Base-by-base conservation (phyloP, 495 filamentous ascomycete species). In the Penicillium dipodomyicola region DNA sequence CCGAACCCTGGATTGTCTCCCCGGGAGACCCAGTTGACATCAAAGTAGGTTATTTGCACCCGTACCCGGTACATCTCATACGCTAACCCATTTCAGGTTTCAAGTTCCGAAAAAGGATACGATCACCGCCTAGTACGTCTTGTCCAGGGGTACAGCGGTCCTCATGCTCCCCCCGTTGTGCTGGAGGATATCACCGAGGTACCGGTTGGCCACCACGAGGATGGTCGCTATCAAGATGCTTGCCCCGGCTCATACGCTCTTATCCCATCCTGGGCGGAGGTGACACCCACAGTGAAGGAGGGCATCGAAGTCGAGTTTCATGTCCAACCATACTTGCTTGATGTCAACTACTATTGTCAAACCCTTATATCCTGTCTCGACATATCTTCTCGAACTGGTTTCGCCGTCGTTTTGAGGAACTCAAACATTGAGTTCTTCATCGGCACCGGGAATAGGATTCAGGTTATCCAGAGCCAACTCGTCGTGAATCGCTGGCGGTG, bases 301-400 rank as follows among this genome's bases (percentile, higher is more conserved):
- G 43, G 43, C 11, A n/a, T 45, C 14, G 43, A 45, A 45, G 19
- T 45, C n/a, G 23, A 45, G 23, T 37, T 50, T 4, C 14, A 50
- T 50, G 47, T n/a, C 2, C 47, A 50, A 4, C 47, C 47, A 12
- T 50, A 50, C 30, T 37, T 50, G 30, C 47, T 50, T 35, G 47
- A 50, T 35, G 47, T 33, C 12, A 9, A 4, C 3, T 32, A 33
- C 47, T 35, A 35, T 19, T 50, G 47, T n/a, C 47, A 50, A 37
- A 50, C 47, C 15, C 14, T 50, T 5, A 12, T 50, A 7, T 50
- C 47, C 1, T 50, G 47, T 50, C 47, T 50, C 3, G 17, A 50
- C 10, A 3, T 25, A 20, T 35, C 14, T 23, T 32, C 43, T 15
- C 22, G 43, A 9, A 45, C 43, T 15, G 43, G 43, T 8, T 45